Percentiles rank a stretch among this genome's conserved stretches.
These are phyloP conservation scores for Cruciata laevipes DNA, from an alignment of 257 asterid species.

Conservation along the genomic window DNA sequence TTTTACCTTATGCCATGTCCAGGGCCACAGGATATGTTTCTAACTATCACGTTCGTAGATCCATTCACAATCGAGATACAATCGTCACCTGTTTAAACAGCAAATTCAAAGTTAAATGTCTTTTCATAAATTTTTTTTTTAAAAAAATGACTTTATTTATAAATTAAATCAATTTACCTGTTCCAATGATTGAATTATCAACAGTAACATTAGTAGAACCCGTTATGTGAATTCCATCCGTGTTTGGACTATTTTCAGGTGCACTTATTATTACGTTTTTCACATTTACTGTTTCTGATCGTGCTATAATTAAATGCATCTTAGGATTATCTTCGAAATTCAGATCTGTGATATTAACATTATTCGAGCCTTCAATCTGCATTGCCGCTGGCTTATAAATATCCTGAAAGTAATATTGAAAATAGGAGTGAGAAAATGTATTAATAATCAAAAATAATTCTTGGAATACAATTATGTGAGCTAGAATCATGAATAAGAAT, in stretches of 20 bases:
- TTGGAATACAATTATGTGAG: no score
- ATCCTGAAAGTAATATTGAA: not conserved
- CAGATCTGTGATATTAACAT: slow-evolving; percentile 9
- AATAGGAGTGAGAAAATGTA: not conserved
- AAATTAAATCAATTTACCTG: slow-evolving; percentile 25
- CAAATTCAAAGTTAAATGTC: not conserved
- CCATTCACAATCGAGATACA: slow-evolving; percentile 42
- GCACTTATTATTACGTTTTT: slow-evolving; percentile 20
- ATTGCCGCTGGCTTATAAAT: not conserved
- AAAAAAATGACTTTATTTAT: no score
- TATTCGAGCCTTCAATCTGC: not conserved
- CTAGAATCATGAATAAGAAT: not conserved
- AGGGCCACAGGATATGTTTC: slow-evolving; percentile 42
- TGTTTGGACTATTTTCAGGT: slow-evolving; percentile 32
- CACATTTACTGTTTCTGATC: slow-evolving; percentile 8
- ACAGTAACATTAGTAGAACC: slow-evolving; percentile 21
- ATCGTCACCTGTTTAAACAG: slow-evolving; percentile 32
- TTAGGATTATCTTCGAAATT: slow-evolving; percentile 24
- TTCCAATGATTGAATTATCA: slow-evolving; percentile 21
- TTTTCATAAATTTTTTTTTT: no score
- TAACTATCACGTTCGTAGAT: slow-evolving; percentile 18
- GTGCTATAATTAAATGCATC: slow-evolving; percentile 23
- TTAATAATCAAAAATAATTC: no score
- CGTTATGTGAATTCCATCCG: slow-evolving; percentile 38
- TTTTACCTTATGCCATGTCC: slow-evolving; percentile 51